phyloP scores from a whole-genome alignment of 2,329 filamentous ascomycete genomes.

The Xylaria multiplex region DNA sequence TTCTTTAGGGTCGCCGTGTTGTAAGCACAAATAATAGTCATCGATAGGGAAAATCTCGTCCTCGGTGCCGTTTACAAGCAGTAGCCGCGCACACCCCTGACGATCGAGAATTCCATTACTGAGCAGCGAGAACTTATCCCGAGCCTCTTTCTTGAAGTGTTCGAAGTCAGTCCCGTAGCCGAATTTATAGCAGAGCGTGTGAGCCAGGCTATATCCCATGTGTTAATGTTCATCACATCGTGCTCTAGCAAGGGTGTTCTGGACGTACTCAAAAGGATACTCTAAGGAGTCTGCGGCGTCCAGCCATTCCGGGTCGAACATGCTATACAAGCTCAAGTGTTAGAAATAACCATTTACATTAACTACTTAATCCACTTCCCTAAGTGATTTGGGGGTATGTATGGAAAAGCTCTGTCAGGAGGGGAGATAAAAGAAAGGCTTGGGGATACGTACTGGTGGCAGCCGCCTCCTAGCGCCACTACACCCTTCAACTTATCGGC shows the following conservation, averaged over 20 bases:
- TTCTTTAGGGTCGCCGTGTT: constrained; percentile 64
- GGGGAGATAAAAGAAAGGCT: not conserved
- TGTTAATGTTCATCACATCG: constrained; percentile 5
- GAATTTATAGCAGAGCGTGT: constrained; percentile 47
- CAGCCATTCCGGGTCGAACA: constrained; percentile 66
- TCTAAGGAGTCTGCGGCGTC: constrained; percentile 65
- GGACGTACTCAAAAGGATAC: constrained; percentile 66
- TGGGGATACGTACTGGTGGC: constrained; percentile 50
- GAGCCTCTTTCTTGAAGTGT: constrained; percentile 48
- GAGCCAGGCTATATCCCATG: constrained; percentile 38
- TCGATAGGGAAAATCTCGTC: constrained; percentile 72
- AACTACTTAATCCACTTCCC: too few relatives aligned
- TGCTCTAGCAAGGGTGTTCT: not conserved
- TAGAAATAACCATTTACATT: not conserved
- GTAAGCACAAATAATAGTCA: constrained; percentile 65
- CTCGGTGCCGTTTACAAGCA: constrained; percentile 66
- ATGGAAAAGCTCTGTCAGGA: too few relatives aligned
- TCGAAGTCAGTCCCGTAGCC: constrained; percentile 45
- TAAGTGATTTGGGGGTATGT: not conserved
- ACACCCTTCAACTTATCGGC: constrained; percentile 60
- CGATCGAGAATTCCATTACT: constrained; percentile 64
- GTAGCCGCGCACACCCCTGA: constrained; percentile 56
- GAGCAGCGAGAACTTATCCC: constrained; percentile 62
- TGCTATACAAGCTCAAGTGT: constrained; percentile 42
- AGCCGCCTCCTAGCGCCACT: constrained; percentile 65